Base-by-base conservation (phyloP, 441 rosid genomes). In the Isatis lusitanica region DNA sequence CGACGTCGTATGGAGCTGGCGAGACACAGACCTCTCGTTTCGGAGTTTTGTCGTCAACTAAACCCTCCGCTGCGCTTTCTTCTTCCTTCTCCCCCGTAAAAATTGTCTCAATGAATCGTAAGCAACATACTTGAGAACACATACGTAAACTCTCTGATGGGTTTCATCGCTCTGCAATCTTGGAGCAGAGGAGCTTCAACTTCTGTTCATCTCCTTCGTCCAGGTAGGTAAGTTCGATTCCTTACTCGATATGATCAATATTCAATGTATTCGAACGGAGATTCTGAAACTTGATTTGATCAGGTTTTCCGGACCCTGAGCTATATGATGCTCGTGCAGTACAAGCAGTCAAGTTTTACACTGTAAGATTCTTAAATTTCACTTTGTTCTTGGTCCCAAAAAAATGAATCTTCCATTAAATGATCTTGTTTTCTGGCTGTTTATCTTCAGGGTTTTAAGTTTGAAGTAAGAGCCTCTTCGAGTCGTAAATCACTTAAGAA, bases 401-500 rank as follows among this genome's bases (percentile, higher is more conserved):
- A 26, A 1, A 31, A 9, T 1, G 6, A 18, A 18, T 48, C 5
- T 39, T 13, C 10, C 40, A 51, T 1, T 5, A 50, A 4, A 51
- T 51, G 15, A 51, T 9, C 40, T 47, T 43, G 12, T 60, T 61
- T 15, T 62, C 55, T 70, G 59, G 21, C 46, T 50, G 10, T 21
- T 16, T 36, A 18, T 47, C 59, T 66, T 62, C 75, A 83, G 98
- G 63, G 38, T 11, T 51, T 40, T 50, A 80, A 73, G 78, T 76
- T 73, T 36, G 61, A 81, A 33, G 30, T 39, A 1, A 52, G 66
- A 44, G 78, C 72, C 11, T 83, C 79, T 66, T 86, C 89, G 0
- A 84, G 83, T 73, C 83, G 81, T 65, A 87, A 85, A 77, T 77
- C 93, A 3, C 55, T 58, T 61, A 87, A 85, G 80, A 88, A 82